A percentile compares a stretch with the other conserved stretches of the same genome.
Conservation (phyloP, 441 rosid species). For the Hypseocharis bilobata region DNA sequence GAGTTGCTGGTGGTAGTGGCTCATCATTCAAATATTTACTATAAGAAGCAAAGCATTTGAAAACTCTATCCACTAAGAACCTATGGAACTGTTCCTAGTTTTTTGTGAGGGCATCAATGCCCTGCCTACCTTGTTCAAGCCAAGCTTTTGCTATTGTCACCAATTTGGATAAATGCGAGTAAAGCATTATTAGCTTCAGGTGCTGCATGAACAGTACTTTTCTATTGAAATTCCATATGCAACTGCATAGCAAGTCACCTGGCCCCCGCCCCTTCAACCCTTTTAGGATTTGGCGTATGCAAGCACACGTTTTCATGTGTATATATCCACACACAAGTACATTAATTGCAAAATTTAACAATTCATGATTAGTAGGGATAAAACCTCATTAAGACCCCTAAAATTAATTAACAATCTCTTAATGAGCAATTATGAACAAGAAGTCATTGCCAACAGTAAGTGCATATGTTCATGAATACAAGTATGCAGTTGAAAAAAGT, state of each 20-base stretch:
- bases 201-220: constrained; percentile 21
- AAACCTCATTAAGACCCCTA: background rate
- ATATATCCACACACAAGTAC: too few species aligned
- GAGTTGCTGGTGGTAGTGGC: constrained; percentile 48
- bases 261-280: background rate
- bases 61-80: constrained; percentile 26
- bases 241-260: background rate
- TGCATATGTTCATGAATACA: background rate
- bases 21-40: constrained; percentile 27
- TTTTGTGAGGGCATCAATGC: constrained; percentile 21
- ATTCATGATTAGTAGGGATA: too few species aligned
- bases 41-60: constrained; percentile 25
- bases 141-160: constrained; percentile 23
- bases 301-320: background rate
- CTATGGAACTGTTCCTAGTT: constrained; percentile 20
- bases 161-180: constrained; percentile 16
- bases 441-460: too few species aligned
- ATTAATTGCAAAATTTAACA: too few species aligned
- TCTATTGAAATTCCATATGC: too few species aligned
- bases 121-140: constrained; percentile 17
- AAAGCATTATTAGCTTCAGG: constrained; percentile 25
- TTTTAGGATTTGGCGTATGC: background rate
- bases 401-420: background rate
- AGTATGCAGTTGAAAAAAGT: too few species aligned
- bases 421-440: too few species aligned